phyloP scores from a whole-genome alignment of 768 basidiomycete genomes.

The Austroboletus festivus region DNA sequence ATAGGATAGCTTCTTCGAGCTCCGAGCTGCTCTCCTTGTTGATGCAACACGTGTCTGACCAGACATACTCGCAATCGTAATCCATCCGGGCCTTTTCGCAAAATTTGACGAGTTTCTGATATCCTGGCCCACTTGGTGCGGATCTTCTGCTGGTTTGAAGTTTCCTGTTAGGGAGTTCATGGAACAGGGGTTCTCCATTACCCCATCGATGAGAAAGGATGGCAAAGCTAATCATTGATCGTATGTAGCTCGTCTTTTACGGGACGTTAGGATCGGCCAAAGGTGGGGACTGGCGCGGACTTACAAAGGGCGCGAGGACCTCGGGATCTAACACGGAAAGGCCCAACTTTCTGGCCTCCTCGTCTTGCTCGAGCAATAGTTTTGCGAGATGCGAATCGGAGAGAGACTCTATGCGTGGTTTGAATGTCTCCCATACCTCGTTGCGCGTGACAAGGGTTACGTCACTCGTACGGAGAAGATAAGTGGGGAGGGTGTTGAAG shows the following conservation, averaged over 20 bases:
- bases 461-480: slow-evolving; percentile 22
- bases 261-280: slow-evolving; percentile 3
- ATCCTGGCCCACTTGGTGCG: slow-evolving; percentile 18
- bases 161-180: slow-evolving; percentile 20
- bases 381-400: slow-evolving; percentile 23
- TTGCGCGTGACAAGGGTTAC: slow-evolving; percentile 20
- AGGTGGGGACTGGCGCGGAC: background rate
- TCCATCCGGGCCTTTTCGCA: slow-evolving; percentile 26
- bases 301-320: slow-evolving; percentile 19
- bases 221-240: slow-evolving; percentile 21
- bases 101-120: slow-evolving; percentile 25
- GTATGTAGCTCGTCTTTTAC: slow-evolving; percentile 17
- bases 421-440: slow-evolving; percentile 20
- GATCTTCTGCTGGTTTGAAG: slow-evolving; percentile 11
- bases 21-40: slow-evolving; percentile 27
- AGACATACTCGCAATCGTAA: slow-evolving; percentile 27
- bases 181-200: slow-evolving; percentile 17
- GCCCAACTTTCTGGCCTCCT: slow-evolving; percentile 20
- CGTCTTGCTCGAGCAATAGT: slow-evolving; percentile 24
- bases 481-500: slow-evolving; percentile 23
- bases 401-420: slow-evolving; percentile 17
- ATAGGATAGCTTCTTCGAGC: slow-evolving; percentile 27
- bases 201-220: slow-evolving; percentile 30
- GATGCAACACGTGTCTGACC: slow-evolving; percentile 28
- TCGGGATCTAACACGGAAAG: slow-evolving; percentile 21